Evolutionary conservation across 2,329 filamentous ascomycete species (phyloP), one percentile per base, ranked within the genome.

Genomic region (Teratosphaeria viscida): DNA sequence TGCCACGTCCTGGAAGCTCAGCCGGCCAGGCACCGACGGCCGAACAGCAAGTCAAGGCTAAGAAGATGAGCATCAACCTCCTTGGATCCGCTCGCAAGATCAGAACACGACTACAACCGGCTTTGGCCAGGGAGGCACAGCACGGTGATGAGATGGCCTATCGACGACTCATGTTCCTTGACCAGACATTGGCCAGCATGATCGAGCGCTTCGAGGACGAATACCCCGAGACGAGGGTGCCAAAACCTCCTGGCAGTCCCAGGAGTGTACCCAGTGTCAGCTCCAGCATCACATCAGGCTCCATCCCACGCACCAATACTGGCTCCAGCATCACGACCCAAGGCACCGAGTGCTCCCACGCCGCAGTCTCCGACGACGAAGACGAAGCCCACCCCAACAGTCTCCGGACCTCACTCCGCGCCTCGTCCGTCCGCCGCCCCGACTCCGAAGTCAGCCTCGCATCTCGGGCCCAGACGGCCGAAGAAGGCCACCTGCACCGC

Each of bases 141-240:
- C 79, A n/a, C 10, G 84, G 80, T 19, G 87, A 94, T 70, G 87
- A 92, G 66, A 79, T 85, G 65, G 89, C 87, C 65, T 89, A 95
- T 71, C 83, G 92, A 39, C 87, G 88, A 55, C 82, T 97, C 23
- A 79, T 87, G 52, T 96, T 96, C 81, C 82, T 99, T 34, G 91
- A 96, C 68, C 81, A 88, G 62, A 97, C 94, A 0, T 80, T 99
- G 10, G 82, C 91, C 68, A 87, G 88, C 65, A 96, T 97, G 76
- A 97, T 97, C 69, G 86, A 90, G 71, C 88, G 94, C 32, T 99
- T 97, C 71, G 94, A 97, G 73, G 89, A 95, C 71, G 92, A 97
- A 73, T 97, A 91, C 68, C 94, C 94, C 0, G 92, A 97, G 70
- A 95, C 89, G 0, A 85, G 90, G 39, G 78, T 84, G 52, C 65